Conservation (phyloP, 352 stramenopile species). For the Globisporangium nodosum region DNA sequence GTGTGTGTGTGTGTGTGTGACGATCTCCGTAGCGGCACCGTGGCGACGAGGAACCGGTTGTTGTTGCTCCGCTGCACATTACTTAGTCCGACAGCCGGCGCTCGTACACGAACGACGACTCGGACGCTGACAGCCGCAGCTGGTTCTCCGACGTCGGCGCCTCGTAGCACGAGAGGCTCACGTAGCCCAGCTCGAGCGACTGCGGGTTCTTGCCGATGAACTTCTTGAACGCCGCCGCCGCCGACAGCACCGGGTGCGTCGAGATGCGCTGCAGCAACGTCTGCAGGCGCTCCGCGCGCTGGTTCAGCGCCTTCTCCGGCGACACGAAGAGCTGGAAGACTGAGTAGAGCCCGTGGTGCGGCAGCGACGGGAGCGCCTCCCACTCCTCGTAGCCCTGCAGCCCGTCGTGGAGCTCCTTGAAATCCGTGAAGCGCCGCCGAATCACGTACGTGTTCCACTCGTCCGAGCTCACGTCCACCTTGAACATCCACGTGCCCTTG, state of each 20-base stretch:
- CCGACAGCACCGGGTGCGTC: slow-evolving; percentile 39
- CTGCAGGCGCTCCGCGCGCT: slow-evolving; percentile 48
- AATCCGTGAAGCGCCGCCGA: slow-evolving; percentile 69
- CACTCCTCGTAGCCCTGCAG: slow-evolving; percentile 28
- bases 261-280: slow-evolving; percentile 56
- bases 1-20: background rate
- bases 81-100: slow-evolving; percentile 11
- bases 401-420: slow-evolving; percentile 59
- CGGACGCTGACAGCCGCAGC: slow-evolving; percentile 17
- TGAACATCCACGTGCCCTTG: slow-evolving; percentile 74
- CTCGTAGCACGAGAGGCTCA: slow-evolving; percentile 67
- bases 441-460: slow-evolving; percentile 59
- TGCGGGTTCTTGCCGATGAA: slow-evolving; percentile 76
- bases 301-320: slow-evolving; percentile 46
- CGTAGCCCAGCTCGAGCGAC: slow-evolving; percentile 55
- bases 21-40: slow-evolving; percentile 19
- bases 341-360: slow-evolving; percentile 57
- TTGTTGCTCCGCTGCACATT: slow-evolving; percentile 11
- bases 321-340: slow-evolving; percentile 65
- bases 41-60: slow-evolving; percentile 34
- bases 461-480: slow-evolving; percentile 55
- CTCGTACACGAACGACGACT: slow-evolving; percentile 14
- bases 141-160: slow-evolving; percentile 37
- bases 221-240: slow-evolving; percentile 33
- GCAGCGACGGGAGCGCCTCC: slow-evolving; percentile 34